Evolutionary conservation across 331 rosid species (phyloP).

Genomic region (Pyracantha coccinea): DNA sequence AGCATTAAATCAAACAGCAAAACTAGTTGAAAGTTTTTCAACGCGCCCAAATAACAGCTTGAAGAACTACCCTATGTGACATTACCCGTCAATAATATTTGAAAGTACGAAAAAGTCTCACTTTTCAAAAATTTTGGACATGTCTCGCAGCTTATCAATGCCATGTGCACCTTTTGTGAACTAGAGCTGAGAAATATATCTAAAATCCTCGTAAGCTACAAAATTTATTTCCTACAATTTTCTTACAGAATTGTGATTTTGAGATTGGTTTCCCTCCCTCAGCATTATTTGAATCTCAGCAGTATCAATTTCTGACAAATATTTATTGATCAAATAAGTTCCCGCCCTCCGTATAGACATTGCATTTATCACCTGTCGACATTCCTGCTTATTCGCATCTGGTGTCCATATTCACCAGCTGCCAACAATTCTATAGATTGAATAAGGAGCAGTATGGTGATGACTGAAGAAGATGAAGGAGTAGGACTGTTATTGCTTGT

Average conservation of each 20-base stretch:
- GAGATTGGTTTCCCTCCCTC: background rate
- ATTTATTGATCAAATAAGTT: no score
- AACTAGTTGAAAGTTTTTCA: background rate
- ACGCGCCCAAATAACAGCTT: background rate
- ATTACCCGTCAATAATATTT: background rate
- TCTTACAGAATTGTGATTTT: background rate
- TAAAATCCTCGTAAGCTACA: background rate
- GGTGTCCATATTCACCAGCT: background rate
- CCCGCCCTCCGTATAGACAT: no score
- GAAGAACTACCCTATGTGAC: background rate
- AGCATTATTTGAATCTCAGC: no score
- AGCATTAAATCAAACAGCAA: conserved; percentile 11
- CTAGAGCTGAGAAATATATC: no score
- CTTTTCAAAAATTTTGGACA: background rate
- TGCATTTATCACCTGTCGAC: background rate
- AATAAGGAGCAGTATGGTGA: background rate
- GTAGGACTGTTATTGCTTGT: background rate
- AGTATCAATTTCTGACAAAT: no score
- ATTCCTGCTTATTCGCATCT: background rate
- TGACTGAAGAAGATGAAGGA: background rate
- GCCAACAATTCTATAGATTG: background rate
- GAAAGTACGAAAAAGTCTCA: background rate
- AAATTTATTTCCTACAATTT: background rate
- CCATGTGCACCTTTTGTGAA: no score
- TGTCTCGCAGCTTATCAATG: background rate